Evolutionary conservation across 2,329 filamentous ascomycete species (phyloP).

Genomic region (Aschersonia sp.): DNA sequence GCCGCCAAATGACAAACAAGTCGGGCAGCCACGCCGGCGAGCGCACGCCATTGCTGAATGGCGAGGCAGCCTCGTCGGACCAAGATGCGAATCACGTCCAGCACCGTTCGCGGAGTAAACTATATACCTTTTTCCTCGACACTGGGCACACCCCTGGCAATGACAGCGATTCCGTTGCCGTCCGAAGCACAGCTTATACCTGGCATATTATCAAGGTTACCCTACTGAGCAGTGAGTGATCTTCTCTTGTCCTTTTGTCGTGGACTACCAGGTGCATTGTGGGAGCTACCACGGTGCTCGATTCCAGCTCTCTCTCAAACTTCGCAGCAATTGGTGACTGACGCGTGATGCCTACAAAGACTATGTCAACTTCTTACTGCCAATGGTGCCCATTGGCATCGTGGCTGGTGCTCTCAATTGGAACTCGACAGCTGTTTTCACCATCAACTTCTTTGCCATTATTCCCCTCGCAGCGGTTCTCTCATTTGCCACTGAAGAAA

Average conservation of each 20-base stretch:
- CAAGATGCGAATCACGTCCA: constrained; percentile 8
- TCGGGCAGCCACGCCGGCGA: constrained; percentile 16
- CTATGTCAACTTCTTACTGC: constrained; percentile 55
- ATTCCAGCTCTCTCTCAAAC: background rate
- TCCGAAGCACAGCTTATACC: constrained; percentile 30
- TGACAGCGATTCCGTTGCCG: constrained; percentile 28
- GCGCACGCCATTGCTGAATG: constrained; percentile 27
- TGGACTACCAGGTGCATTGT: too few species aligned
- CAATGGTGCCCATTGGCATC: constrained; percentile 62
- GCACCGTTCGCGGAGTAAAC: constrained; percentile 9
- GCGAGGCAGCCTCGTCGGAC: constrained; percentile 13
- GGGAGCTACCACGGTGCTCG: too few species aligned
- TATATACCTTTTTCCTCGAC: constrained; percentile 33
- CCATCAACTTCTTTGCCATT: constrained; percentile 69
- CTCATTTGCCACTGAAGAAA: constrained; percentile 66
- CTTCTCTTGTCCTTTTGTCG: too few species aligned
- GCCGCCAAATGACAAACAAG: constrained; percentile 19
- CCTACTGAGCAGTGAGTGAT: constrained; percentile 40
- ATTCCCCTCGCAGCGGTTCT: constrained; percentile 61
- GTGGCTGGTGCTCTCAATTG: constrained; percentile 46
- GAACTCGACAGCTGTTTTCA: constrained; percentile 54
- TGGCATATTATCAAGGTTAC: constrained; percentile 45
- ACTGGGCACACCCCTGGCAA: constrained; percentile 34
- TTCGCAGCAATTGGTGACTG: background rate
- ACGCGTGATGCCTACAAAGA: constrained; percentile 16